Evolutionary conservation across 202 grass and related monocot species (phyloP).

Genomic region (Saccharum hybrid): DNA sequence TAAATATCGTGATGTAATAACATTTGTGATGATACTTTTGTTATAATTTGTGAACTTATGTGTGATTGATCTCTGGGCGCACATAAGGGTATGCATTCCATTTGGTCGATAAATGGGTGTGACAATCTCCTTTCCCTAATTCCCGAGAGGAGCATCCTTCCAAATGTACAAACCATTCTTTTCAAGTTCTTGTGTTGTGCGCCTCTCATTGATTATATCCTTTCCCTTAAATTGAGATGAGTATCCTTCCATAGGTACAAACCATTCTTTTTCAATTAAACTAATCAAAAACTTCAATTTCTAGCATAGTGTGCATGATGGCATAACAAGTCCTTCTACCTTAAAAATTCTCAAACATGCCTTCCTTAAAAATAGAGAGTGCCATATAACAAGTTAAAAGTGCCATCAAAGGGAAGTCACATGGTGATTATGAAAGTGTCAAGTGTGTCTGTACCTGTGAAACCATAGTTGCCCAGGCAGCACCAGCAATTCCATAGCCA

Average conservation of each 20-base stretch:
- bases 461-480: constrained; percentile 99
- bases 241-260: neutral
- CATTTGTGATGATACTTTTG: too few species aligned
- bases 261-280: constrained; percentile 2
- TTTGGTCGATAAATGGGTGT: too few species aligned
- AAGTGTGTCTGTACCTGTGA: constrained; percentile 69
- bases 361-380: neutral
- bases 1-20: too few species aligned
- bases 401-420: neutral
- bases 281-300: neutral
- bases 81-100: too few species aligned
- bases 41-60: too few species aligned
- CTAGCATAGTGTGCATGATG: neutral
- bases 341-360: neutral
- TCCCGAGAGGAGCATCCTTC: neutral
- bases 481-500: constrained; percentile 92
- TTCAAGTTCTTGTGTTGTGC: neutral
- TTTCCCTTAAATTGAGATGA: neutral
- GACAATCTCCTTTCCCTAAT: neutral
- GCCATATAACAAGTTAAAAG: constrained; percentile 19
- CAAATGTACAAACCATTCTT: neutral
- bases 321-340: neutral
- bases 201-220: neutral
- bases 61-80: too few species aligned
- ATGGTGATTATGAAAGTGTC: constrained; percentile 12